These are phyloP conservation scores for Glycine tomentella DNA, from an alignment of 306 rosid species.

Conservation along the genomic window DNA sequence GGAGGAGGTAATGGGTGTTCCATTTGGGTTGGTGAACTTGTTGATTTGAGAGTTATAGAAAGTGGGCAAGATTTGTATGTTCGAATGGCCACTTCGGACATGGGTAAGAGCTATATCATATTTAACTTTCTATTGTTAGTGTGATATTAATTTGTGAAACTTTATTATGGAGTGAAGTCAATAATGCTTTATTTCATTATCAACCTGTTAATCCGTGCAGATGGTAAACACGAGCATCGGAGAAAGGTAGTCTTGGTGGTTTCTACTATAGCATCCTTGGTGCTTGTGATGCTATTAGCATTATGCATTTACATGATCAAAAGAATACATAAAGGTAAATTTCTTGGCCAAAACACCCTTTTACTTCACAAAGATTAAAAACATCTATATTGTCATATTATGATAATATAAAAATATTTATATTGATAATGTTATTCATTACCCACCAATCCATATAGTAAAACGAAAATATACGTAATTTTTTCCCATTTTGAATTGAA, in stretches of 20 bases:
- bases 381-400: too few relatives aligned
- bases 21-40: constrained; percentile 20
- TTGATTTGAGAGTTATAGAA: neutral
- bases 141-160: too few relatives aligned
- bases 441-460: neutral
- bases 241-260: neutral
- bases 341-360: neutral
- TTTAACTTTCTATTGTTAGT: too few relatives aligned
- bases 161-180: neutral
- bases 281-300: neutral
- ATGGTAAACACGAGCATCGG: neutral
- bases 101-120: neutral
- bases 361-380: neutral
- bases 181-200: neutral
- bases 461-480: too few relatives aligned
- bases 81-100: neutral
- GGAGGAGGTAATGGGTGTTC: neutral
- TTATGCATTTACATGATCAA: neutral
- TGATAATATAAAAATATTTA: too few relatives aligned
- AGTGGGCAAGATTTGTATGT: neutral
- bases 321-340: neutral
- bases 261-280: neutral
- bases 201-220: neutral
- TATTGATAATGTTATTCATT: too few relatives aligned
- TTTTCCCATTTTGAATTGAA: neutral